A percentile compares a stretch with the other conserved stretches of the same genome.
Conservation (phyloP, 2,329 filamentous ascomycete species). For the Aspergillus caelatus region DNA sequence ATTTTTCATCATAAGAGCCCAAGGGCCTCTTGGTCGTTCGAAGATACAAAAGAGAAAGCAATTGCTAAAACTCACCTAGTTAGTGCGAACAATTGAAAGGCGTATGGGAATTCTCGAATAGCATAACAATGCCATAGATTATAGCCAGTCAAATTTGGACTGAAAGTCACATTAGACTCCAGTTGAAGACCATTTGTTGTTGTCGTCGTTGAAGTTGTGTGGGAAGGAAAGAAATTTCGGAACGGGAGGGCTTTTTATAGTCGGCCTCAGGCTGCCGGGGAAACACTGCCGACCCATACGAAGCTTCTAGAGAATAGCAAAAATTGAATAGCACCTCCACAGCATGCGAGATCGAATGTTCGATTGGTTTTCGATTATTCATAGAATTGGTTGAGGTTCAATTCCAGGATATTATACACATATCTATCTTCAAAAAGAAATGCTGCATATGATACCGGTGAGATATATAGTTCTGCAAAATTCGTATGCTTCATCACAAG, state of each 20-base stretch:
- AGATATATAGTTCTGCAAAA: not conserved
- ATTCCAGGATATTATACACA: not conserved
- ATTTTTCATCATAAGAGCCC: slow-evolving; percentile 44
- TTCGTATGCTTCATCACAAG: not conserved
- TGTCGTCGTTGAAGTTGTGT: slow-evolving; percentile 12
- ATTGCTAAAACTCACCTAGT: slow-evolving; percentile 27
- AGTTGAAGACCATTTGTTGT: not conserved
- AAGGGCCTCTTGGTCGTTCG: slow-evolving; percentile 25
- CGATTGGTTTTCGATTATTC: not conserved
- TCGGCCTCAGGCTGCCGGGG: slow-evolving; percentile 35
- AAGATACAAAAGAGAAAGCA: slow-evolving; percentile 12
- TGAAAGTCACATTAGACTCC: slow-evolving; percentile 14
- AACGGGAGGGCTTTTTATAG: slow-evolving; percentile 34
- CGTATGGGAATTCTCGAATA: not conserved
- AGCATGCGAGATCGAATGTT: not conserved
- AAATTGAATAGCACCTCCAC: slow-evolving; percentile 16
- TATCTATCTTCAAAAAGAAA: not conserved
- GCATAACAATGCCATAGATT: slow-evolving; percentile 6
- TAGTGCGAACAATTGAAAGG: slow-evolving; percentile 9
- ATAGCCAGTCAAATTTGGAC: not conserved
- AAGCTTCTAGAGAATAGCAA: slow-evolving; percentile 32
- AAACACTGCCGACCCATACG: slow-evolving; percentile 30
- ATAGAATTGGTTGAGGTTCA: not conserved
- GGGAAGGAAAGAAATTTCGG: slow-evolving; percentile 26
- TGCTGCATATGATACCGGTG: not conserved